These are phyloP conservation scores for Amanita polypyramis DNA, from an alignment of 768 basidiomycete species.

Conservation along the genomic window DNA sequence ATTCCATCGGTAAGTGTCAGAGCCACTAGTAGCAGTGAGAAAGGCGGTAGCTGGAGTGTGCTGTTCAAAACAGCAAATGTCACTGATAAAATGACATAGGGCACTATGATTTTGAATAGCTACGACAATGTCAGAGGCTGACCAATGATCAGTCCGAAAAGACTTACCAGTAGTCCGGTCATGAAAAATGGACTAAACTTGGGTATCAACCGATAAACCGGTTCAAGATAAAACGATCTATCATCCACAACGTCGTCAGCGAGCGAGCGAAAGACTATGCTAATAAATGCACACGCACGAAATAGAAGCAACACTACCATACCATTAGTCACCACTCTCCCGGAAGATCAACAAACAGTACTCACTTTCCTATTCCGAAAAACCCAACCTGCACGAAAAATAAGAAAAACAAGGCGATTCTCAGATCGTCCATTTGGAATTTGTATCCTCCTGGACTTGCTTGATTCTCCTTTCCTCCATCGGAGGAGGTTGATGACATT, in stretches of 20 bases:
- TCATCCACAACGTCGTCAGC: neutral
- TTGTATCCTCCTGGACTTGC: constrained; percentile 19
- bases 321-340: constrained; percentile 1
- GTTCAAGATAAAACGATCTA: constrained; percentile 79
- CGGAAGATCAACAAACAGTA: constrained; percentile 7
- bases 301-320: constrained; percentile 65
- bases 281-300: constrained; percentile 49
- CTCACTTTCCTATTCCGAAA: constrained; percentile 79
- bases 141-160: neutral
- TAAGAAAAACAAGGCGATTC: constrained; percentile 73
- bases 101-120: constrained; percentile 77
- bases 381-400: constrained; percentile 84
- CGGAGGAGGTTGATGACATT: neutral
- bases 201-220: constrained; percentile 80
- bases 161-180: constrained; percentile 55
- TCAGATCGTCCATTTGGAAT: constrained; percentile 51
- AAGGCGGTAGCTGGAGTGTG: constrained; percentile 58
- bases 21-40: constrained; percentile 72
- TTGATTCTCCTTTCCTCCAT: constrained; percentile 9
- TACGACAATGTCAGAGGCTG: constrained; percentile 16
- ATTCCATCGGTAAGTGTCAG: constrained; percentile 69
- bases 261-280: neutral
- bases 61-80: constrained; percentile 61
- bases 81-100: constrained; percentile 68
- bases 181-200: constrained; percentile 82